Percentiles rank a stretch among this genome's conserved stretches.
These are phyloP conservation scores for Melanogaster broomeanus DNA, from an alignment of 768 basidiomycete species.

Conservation along the genomic window DNA sequence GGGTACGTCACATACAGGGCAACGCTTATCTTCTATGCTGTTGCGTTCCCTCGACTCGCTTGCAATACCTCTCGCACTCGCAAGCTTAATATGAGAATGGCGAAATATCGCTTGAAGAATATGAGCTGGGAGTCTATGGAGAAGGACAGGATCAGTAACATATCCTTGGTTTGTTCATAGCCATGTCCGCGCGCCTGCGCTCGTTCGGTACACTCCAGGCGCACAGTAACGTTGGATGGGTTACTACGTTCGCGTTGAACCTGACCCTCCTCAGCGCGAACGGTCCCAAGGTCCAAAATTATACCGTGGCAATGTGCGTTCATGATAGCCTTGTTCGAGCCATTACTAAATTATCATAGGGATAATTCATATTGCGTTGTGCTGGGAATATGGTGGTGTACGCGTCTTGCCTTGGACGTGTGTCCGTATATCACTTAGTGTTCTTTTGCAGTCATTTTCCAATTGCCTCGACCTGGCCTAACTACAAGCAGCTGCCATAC, in stretches of 20 bases:
- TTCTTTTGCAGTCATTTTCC: slow-evolving; percentile 72
- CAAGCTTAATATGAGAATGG: slow-evolving; percentile 56
- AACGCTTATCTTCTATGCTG: slow-evolving; percentile 79
- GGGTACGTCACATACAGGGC: slow-evolving; percentile 81
- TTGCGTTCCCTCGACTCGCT: slow-evolving; percentile 77
- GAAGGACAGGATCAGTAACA: slow-evolving; percentile 84
- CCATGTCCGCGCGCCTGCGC: not conserved
- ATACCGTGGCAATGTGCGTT: slow-evolving; percentile 66
- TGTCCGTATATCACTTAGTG: not conserved
- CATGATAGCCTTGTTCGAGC: no score
- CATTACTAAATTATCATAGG: slow-evolving; percentile 32
- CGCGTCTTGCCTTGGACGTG: slow-evolving; percentile 20
- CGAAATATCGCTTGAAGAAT: slow-evolving; percentile 60
- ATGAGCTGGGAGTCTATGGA: slow-evolving; percentile 76
- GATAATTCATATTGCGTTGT: slow-evolving; percentile 79
- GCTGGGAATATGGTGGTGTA: slow-evolving; percentile 88
- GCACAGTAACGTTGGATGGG: slow-evolving; percentile 78
- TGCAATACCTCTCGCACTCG: slow-evolving; percentile 71
- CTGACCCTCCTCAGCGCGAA: slow-evolving; percentile 60
- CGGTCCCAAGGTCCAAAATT: slow-evolving; percentile 72
- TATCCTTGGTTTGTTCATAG: slow-evolving; percentile 62
- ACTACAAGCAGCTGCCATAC: slow-evolving; percentile 76
- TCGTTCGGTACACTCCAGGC: slow-evolving; percentile 40
- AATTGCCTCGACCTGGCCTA: slow-evolving; percentile 85
- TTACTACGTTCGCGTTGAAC: slow-evolving; percentile 64